Base-by-base conservation (phyloP, 306 rosid genomes). In the Arachis hypogaea region DNA sequence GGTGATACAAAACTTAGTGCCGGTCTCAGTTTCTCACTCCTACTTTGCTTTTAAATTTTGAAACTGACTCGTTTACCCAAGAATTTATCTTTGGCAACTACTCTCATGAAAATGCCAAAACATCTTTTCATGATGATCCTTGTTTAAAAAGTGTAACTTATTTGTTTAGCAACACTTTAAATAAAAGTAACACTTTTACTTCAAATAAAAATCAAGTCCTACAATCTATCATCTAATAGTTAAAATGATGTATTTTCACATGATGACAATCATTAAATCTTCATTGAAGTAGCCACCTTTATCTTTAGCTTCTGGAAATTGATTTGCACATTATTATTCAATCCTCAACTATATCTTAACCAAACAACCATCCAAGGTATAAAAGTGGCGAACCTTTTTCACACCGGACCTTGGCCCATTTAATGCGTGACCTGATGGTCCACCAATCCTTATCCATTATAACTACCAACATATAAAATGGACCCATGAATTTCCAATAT, bases 351-450 rank as follows among this genome's bases (percentile, higher is more conserved):
- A 63, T 18, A 69, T 69, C 62, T 47, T 44, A 46, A 44, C 78
- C 80, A 47, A 62, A 75, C 58, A 73, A 61, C 38, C 68, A 52
- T 36, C 14, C 52, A 45, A 36, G 59, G n/a, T 3, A 1, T 66
- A 40, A 74, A 63, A 6, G 51, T 41, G 59, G 77, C 76, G 66
- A 75, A 77, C 85, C 75, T 52, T 54, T 60, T 64, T 58, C 38
- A 52, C 49, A 55, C 11, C 45, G 59, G 75, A 60, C 78, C 52
- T 68, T 40, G 63, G 38, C 73, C 80, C 70, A 60, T 67, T 62
- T 60, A 9, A 22, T 68, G 41, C 43, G 16, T 6, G 3, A 62
- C 62, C 62, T 2, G 7, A 74, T 73, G 78, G 62, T 81, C 71
- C 78, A 47, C 71, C 78, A 47, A 60, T 60, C 65, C 56, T 74